These are phyloP conservation scores for Cryptosporidium andersoni DNA, from an alignment of 169 alveolate species.

Conservation along the genomic window DNA sequence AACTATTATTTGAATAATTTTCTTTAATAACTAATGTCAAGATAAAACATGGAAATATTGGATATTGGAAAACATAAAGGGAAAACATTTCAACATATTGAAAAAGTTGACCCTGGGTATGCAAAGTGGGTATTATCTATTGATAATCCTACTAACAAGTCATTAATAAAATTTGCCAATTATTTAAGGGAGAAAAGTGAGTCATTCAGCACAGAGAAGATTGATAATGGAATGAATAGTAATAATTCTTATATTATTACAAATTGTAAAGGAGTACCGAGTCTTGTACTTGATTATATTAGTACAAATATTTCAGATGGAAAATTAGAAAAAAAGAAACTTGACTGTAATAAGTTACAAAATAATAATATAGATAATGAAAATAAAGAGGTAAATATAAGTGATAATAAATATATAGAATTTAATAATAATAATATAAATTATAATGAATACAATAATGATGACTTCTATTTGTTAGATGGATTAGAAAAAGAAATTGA, in stretches of 20 bases:
- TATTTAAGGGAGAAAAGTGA: constrained; percentile 23
- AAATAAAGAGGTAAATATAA: not conserved
- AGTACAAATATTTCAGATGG: not conserved
- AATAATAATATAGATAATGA: constrained; percentile 19
- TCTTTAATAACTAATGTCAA: not conserved
- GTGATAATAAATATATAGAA: not conserved
- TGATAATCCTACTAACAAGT: constrained; percentile 42
- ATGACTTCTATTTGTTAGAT: not conserved
- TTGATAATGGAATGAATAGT: not conserved
- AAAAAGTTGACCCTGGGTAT: constrained; percentile 63
- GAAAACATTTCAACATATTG: constrained; percentile 42
- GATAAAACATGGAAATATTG: constrained; percentile 31
- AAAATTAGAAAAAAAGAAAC: not conserved
- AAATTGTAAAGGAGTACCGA: constrained; percentile 15
- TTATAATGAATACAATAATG: not conserved
- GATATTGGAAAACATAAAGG: constrained; percentile 70
- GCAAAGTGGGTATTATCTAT: constrained; percentile 63
- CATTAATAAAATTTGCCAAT: constrained; percentile 38
- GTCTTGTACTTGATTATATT: constrained; percentile 7
- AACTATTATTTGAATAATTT: no score
- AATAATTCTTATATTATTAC: constrained; percentile 8
- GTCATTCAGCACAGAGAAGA: no score
- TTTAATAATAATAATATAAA: constrained; percentile 4
- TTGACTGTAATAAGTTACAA: not conserved
- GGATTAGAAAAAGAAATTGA: constrained; percentile 30